Percentiles rank a stretch among this genome's conserved stretches.
phyloP scores from a whole-genome alignment of 208 protist genomes.

The Crithidia brevicula region DNA sequence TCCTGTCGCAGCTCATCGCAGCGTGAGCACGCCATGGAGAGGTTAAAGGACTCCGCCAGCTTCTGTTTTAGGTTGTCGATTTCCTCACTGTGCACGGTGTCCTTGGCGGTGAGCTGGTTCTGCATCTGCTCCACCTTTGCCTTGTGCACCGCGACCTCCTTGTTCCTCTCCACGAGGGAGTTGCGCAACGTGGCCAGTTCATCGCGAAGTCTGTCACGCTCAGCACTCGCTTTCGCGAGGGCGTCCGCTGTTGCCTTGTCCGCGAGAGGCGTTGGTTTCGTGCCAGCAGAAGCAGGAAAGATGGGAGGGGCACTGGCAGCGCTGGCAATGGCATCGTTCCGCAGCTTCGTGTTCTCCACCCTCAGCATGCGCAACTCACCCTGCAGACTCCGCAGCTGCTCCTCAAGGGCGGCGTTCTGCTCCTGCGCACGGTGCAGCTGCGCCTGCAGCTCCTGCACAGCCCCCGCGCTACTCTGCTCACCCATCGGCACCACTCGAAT shows the following conservation, averaged over 20 bases:
- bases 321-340: conserved; percentile 13
- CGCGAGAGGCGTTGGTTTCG: background rate
- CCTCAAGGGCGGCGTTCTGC: conserved; percentile 16
- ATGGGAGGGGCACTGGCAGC: background rate
- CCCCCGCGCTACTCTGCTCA: conserved; percentile 24
- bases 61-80: conserved; percentile 22
- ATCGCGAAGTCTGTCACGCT: conserved; percentile 41
- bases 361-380: conserved; percentile 18
- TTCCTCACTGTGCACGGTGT: conserved; percentile 23
- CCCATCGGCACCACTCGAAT: conserved; percentile 51
- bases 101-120: conserved; percentile 26
- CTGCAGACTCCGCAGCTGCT: conserved; percentile 25
- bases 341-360: conserved; percentile 29
- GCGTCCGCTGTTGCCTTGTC: conserved; percentile 17
- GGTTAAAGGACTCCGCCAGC: conserved; percentile 29
- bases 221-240: conserved; percentile 28
- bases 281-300: background rate
- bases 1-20: conserved; percentile 35
- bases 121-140: conserved; percentile 30
- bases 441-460: conserved; percentile 43
- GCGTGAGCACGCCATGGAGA: conserved; percentile 16
- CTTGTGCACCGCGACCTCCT: conserved; percentile 52
- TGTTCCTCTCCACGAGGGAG: conserved; percentile 51
- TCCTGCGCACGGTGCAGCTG: conserved; percentile 46
- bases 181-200: conserved; percentile 47